Evolutionary conservation across 1,284 basidiomycete genomes (phyloP).

Genomic region (Ganoderma lucidum): DNA sequence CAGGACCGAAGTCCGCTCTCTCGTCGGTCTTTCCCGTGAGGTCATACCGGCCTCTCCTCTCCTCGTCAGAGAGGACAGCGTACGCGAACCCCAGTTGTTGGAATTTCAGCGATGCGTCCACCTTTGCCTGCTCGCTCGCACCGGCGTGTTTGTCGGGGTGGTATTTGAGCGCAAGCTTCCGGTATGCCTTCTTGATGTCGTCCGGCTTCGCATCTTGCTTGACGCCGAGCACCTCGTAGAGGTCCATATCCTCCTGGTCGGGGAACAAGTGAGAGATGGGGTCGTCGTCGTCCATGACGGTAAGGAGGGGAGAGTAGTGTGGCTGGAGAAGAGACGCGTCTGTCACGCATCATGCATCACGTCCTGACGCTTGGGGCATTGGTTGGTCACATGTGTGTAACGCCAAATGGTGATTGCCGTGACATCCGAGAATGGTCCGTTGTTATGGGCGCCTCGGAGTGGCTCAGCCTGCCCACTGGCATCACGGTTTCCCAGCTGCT

Average conservation of each 20-base stretch:
- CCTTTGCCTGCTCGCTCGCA: conserved; percentile 66
- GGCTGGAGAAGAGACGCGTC: conserved; percentile 30
- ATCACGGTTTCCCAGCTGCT: neutral
- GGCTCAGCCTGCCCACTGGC: conserved; percentile 4
- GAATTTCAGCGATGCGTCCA: conserved; percentile 76
- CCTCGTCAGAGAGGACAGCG: conserved; percentile 83
- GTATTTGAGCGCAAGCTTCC: conserved; percentile 80
- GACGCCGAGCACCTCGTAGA: conserved; percentile 79
- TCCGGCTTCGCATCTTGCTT: conserved; percentile 61
- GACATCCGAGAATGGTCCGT: conserved; percentile 26
- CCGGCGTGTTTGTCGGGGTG: conserved; percentile 91
- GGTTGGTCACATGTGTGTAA: neutral
- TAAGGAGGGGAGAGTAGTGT: conserved; percentile 9
- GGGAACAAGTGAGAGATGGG: conserved; percentile 84
- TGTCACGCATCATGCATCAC: conserved; percentile 33
- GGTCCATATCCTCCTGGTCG: conserved; percentile 69
- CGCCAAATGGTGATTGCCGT: neutral
- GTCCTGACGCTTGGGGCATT: conserved; percentile 17
- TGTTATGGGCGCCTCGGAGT: conserved; percentile 15
- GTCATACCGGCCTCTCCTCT: conserved; percentile 80
- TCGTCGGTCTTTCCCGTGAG: conserved; percentile 87
- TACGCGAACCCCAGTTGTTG: conserved; percentile 94
- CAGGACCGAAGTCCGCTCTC: conserved; percentile 72
- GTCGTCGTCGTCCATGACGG: conserved; percentile 60
- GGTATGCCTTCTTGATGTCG: conserved; percentile 86